A percentile compares a stretch with the other conserved stretches of the same genome.
phyloP scores from a whole-genome alignment of 768 basidiomycete genomes.

The Boletellus emodensis region DNA sequence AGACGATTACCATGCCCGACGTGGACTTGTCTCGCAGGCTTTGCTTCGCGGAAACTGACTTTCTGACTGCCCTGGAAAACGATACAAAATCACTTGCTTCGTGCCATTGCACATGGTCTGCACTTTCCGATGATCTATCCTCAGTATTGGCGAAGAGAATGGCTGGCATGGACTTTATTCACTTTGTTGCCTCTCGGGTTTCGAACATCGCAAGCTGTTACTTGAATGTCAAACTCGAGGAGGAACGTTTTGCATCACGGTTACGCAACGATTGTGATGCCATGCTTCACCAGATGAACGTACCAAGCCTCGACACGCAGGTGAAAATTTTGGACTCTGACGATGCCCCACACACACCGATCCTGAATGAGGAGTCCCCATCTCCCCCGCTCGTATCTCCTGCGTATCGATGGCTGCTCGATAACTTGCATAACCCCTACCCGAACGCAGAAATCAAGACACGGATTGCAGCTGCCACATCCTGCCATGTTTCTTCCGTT shows the following conservation, averaged over 20 bases:
- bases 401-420: constrained; percentile 40
- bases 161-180: background rate
- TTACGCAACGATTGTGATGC: constrained; percentile 4
- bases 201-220: constrained; percentile 1
- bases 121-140: background rate
- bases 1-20: too few species aligned
- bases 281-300: constrained; percentile 3
- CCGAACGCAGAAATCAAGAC: constrained; percentile 34
- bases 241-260: background rate
- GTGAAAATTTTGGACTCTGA: background rate
- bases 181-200: constrained; percentile 4
- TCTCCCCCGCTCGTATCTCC: constrained; percentile 1
- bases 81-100: too few species aligned
- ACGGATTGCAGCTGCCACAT: constrained; percentile 16
- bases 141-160: background rate
- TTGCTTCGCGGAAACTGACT: too few species aligned
- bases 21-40: too few species aligned
- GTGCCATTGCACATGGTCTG: background rate
- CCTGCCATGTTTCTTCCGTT: constrained; percentile 28
- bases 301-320: background rate
- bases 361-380: background rate
- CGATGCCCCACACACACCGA: background rate
- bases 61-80: too few species aligned
- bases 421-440: constrained; percentile 51
- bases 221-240: background rate